These are phyloP conservation scores for Sphagnum tenellum DNA, from an alignment of 225 moss, liverwort and hornwort species.

Conservation along the genomic window DNA sequence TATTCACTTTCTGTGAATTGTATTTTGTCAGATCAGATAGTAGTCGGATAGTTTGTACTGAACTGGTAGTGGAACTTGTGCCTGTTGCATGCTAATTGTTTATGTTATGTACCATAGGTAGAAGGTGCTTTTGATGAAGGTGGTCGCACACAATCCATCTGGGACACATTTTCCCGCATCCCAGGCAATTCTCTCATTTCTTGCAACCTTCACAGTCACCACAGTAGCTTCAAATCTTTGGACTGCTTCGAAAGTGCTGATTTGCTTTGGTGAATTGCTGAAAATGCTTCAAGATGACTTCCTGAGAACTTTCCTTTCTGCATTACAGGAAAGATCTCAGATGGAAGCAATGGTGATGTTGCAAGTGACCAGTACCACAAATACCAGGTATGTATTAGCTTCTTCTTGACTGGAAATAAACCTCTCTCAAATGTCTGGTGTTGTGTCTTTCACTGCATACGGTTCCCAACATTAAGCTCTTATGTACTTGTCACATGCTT, in stretches of 20 bases:
- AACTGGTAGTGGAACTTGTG: no score
- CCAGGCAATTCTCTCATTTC: conserved; percentile 25
- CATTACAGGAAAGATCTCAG: conserved; percentile 50
- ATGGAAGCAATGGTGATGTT: conserved; percentile 48
- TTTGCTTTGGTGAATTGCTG: neutral
- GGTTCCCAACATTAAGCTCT: no score
- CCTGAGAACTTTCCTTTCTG: no score
- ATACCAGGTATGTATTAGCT: conserved; percentile 21
- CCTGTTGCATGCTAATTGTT: no score
- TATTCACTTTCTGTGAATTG: no score
- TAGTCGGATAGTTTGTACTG: no score
- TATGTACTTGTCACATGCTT: no score
- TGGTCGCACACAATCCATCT: conserved; percentile 62
- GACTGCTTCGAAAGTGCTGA: neutral
- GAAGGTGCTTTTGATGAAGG: conserved; percentile 69
- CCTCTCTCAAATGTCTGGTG: neutral
- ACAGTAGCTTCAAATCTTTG: neutral
- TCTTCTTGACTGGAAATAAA: no score
- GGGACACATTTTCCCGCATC: conserved; percentile 66
- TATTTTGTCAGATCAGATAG: no score
- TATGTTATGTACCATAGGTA: conserved; percentile 27
- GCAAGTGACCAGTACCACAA: conserved; percentile 82
- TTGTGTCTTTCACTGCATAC: no score
- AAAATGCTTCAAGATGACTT: no score
- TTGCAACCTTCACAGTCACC: no score